Conservation (phyloP, 2,329 filamentous ascomycete genomes). For the Pestalotiopsis sp. region DNA sequence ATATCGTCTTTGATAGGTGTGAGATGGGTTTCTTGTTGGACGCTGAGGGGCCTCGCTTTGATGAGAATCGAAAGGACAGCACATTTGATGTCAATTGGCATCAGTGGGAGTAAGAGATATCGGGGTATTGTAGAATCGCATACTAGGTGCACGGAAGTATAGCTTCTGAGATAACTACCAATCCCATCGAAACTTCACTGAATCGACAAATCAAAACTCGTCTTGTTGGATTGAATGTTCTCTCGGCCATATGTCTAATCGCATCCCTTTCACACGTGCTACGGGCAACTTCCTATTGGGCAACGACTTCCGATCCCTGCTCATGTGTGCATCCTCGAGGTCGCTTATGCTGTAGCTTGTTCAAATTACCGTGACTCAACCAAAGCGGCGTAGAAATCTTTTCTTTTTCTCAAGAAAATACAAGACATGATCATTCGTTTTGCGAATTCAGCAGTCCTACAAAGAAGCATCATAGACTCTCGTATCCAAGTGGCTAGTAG, state of each 20-base stretch:
- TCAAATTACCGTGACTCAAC: not conserved
- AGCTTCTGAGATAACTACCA: too few species aligned
- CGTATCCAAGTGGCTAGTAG: not conserved
- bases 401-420: not conserved
- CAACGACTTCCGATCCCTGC: slow-evolving; percentile 5
- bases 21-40: slow-evolving; percentile 22
- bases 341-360: not conserved
- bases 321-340: not conserved
- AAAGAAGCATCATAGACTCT: not conserved
- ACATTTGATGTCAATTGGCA: slow-evolving; percentile 3
- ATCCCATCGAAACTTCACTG: too few species aligned
- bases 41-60: slow-evolving; percentile 13
- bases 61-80: not conserved
- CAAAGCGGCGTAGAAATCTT: not conserved
- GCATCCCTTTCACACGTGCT: not conserved
- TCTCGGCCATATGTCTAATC: not conserved
- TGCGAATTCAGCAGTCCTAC: not conserved
- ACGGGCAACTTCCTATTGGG: slow-evolving; percentile 5
- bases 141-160: too few species aligned
- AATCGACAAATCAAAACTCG: too few species aligned
- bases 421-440: not conserved
- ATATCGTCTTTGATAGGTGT: slow-evolving; percentile 50
- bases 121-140: too few species aligned
- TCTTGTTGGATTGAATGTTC: too few species aligned
- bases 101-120: slow-evolving; percentile 1